Percentiles rank a stretch among this genome's conserved stretches.
These are phyloP conservation scores for Lasiodiplodia theobromae DNA, from an alignment of 2,329 filamentous ascomycete species.

Conservation along the genomic window DNA sequence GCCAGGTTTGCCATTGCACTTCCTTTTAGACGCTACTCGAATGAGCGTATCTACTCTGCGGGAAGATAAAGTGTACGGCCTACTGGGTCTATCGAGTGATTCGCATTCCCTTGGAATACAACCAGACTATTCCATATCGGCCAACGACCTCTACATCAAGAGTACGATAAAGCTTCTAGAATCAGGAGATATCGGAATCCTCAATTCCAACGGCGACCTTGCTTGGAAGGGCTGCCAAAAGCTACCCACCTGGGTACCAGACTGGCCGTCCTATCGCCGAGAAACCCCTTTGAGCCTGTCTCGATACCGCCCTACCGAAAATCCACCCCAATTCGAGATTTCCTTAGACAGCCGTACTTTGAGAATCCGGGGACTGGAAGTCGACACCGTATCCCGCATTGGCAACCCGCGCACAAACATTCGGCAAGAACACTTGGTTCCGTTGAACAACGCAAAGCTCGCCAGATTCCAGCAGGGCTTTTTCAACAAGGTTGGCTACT, in stretches of 20 bases:
- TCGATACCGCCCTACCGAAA: not conserved
- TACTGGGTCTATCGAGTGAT: not conserved
- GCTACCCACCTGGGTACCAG: conserved; percentile 34
- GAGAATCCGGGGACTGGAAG: not conserved
- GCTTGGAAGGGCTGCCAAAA: not conserved
- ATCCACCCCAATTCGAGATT: not conserved
- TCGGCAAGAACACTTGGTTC: no score
- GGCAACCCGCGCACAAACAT: not conserved
- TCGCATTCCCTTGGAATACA: not conserved
- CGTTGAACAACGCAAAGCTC: no score
- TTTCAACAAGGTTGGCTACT: not conserved
- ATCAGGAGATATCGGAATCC: not conserved
- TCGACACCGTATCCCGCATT: not conserved
- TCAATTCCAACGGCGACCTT: conserved; percentile 14
- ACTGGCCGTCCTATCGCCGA: conserved; percentile 30
- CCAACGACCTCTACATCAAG: not conserved
- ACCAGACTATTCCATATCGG: not conserved
- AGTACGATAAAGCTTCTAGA: not conserved
- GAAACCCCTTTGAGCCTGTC: not conserved
- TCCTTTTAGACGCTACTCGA: not conserved
- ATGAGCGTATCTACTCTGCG: not conserved
- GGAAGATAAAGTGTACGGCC: not conserved
- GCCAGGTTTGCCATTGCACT: not conserved
- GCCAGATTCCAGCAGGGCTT: not conserved
- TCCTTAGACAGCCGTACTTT: not conserved